phyloP scores from a whole-genome alignment of 352 stramenopile genomes.

The Phytophthora multivora region DNA sequence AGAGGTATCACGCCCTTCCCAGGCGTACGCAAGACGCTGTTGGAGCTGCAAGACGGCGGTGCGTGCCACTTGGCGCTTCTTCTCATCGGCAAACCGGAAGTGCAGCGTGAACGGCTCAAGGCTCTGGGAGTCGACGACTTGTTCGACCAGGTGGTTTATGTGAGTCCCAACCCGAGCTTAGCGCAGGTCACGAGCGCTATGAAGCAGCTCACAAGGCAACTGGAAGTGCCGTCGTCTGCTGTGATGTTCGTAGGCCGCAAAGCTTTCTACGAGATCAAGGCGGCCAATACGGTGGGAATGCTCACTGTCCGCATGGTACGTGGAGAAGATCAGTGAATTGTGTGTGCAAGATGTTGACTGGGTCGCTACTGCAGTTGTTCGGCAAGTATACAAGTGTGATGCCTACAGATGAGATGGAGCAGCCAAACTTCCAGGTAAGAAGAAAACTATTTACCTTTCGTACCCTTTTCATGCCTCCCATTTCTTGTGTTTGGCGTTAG shows the following conservation, averaged over 20 bases:
- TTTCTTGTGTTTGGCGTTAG: slow-evolving; percentile 26
- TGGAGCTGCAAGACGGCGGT: slow-evolving; percentile 53
- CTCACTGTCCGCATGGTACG: slow-evolving; percentile 77
- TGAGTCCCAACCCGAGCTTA: slow-evolving; percentile 69
- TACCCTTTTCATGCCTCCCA: not conserved
- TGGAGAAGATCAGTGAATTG: not conserved
- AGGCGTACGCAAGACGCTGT: slow-evolving; percentile 51
- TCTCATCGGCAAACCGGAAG: slow-evolving; percentile 75
- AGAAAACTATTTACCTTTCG: not conserved
- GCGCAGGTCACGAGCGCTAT: slow-evolving; percentile 70
- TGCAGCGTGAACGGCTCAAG: slow-evolving; percentile 75
- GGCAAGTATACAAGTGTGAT: slow-evolving; percentile 87
- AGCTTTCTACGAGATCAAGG: slow-evolving; percentile 89
- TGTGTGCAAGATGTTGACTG: not conserved
- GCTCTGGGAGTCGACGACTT: slow-evolving; percentile 67
- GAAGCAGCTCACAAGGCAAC: slow-evolving; percentile 63
- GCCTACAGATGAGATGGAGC: slow-evolving; percentile 84
- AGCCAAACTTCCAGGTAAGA: slow-evolving; percentile 76
- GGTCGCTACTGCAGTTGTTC: slow-evolving; percentile 54
- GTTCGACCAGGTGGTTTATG: slow-evolving; percentile 69
- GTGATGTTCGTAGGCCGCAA: slow-evolving; percentile 85
- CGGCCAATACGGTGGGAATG: slow-evolving; percentile 78
- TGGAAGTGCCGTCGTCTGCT: slow-evolving; percentile 74
- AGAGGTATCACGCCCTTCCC: slow-evolving; percentile 72
- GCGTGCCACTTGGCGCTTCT: slow-evolving; percentile 69